These are phyloP conservation scores for Ustulina deusta DNA, from an alignment of 2,329 filamentous ascomycete genomes.

Conservation along the genomic window DNA sequence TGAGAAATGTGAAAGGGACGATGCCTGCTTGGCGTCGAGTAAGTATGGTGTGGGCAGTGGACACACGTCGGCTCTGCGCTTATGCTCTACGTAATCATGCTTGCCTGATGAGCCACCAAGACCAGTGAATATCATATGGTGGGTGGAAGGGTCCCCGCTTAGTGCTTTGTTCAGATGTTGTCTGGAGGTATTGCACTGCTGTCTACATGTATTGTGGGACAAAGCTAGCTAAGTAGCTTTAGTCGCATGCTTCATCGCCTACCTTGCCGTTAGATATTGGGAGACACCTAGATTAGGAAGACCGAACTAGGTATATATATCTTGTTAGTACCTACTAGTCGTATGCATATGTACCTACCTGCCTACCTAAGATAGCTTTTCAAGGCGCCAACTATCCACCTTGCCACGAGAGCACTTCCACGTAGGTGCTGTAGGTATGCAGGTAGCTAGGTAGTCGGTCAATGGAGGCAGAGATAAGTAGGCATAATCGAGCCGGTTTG, in stretches of 20 bases:
- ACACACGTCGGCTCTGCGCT: conserved; percentile 38
- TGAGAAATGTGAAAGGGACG: conserved; percentile 38
- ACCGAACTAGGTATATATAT: conserved; percentile 1
- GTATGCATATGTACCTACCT: neutral
- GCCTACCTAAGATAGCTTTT: too few relatives aligned
- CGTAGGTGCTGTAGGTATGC: conserved; percentile 4
- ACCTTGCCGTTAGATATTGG: neutral
- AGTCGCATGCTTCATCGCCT: neutral
- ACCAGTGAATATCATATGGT: conserved; percentile 16
- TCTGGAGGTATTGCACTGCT: neutral
- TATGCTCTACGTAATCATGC: conserved; percentile 36
- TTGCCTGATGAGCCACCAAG: conserved; percentile 18
- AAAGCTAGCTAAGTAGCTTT: neutral
- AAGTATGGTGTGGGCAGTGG: conserved; percentile 19
- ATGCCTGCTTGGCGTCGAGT: conserved; percentile 48
- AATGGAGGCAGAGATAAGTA: neutral
- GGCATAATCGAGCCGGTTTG: conserved; percentile 16
- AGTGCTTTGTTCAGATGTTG: neutral
- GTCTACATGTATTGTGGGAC: conserved; percentile 6
- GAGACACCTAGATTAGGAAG: neutral
- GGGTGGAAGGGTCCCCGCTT: conserved; percentile 31
- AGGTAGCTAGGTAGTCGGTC: neutral
- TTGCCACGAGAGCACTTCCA: conserved; percentile 23
- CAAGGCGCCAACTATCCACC: neutral
- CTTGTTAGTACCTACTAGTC: neutral